These are phyloP conservation scores for Bruguiera hainesii DNA, from an alignment of 441 rosid genomes.

Conservation along the genomic window DNA sequence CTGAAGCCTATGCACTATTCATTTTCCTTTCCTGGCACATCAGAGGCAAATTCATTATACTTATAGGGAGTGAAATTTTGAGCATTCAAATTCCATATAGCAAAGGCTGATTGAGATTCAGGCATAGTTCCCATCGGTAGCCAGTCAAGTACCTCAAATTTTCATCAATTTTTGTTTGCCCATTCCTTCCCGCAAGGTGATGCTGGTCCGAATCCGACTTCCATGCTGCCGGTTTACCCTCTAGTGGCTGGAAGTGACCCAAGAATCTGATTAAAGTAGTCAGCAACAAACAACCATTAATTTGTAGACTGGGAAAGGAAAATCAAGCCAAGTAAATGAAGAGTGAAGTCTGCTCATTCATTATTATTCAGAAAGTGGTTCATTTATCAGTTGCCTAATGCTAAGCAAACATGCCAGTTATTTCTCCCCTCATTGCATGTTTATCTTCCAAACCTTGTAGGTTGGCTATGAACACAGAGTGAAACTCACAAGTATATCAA, in stretches of 20 bases:
- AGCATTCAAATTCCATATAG: constrained; percentile 15
- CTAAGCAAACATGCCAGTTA: neutral
- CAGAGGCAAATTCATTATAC: constrained; percentile 10
- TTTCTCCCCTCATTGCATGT: too few species aligned
- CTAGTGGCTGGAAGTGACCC: constrained; percentile 86
- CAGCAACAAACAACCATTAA: neutral
- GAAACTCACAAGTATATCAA: constrained; percentile 2
- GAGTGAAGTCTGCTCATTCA: neutral
- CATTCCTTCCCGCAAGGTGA: constrained; percentile 54
- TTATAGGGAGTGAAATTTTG: constrained; percentile 10
- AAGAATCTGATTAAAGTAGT: constrained; percentile 58
- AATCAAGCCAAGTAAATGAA: neutral
- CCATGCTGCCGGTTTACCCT: constrained; percentile 78
- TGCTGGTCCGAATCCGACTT: constrained; percentile 80
- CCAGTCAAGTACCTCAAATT: constrained; percentile 61
- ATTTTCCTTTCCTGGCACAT: constrained; percentile 11
- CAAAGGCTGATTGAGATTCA: constrained; percentile 9
- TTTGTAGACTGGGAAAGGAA: neutral
- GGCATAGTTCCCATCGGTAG: constrained; percentile 20
- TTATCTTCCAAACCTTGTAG: neutral
- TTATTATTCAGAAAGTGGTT: neutral
- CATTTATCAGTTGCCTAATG: neutral
- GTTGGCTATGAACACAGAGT: neutral
- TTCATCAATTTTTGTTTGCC: constrained; percentile 49
- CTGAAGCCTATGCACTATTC: neutral